Percentiles rank a stretch among this genome's conserved stretches.
Conservation (phyloP, 2,329 filamentous ascomycete genomes). For the Pseudogymnoascus sp. region DNA sequence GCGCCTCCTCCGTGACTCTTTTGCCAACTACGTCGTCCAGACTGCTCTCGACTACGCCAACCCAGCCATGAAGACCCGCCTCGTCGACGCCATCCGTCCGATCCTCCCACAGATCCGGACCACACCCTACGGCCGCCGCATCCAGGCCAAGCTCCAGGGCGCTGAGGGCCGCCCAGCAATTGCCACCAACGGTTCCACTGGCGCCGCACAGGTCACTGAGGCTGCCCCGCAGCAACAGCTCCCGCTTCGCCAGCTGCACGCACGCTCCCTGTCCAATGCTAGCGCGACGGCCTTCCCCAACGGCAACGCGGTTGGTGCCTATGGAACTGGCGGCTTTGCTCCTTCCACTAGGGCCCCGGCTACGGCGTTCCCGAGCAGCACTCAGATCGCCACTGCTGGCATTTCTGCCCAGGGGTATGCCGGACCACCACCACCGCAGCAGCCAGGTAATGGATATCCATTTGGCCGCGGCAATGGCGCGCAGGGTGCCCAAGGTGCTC, state of each 20-base stretch:
- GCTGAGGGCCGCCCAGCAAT: conserved; percentile 35
- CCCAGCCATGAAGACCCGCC: conserved; percentile 58
- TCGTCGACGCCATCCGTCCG: conserved; percentile 80
- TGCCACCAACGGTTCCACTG: neutral
- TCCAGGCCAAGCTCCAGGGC: conserved; percentile 75
- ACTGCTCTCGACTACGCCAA: conserved; percentile 85
- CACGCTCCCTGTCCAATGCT: conserved; percentile 26
- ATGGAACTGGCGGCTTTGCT: conserved; percentile 14
- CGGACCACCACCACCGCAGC: neutral
- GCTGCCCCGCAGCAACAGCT: conserved; percentile 15
- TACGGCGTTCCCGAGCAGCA: neutral
- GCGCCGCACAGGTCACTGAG: neutral
- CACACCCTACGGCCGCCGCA: conserved; percentile 89
- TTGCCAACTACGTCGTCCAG: conserved; percentile 96
- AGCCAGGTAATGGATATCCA: conserved; percentile 1
- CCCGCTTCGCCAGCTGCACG: conserved; percentile 22
- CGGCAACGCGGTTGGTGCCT: conserved; percentile 20
- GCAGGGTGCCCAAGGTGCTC: neutral
- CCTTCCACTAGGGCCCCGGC: neutral
- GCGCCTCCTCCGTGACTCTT: conserved; percentile 81
- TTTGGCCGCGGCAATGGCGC: conserved; percentile 1
- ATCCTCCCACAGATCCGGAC: conserved; percentile 77
- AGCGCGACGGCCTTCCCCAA: conserved; percentile 21
- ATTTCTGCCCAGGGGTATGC: neutral
- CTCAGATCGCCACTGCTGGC: neutral